Conservation (phyloP, 2,329 filamentous ascomycete genomes). For the Mariannaea elegans region DNA sequence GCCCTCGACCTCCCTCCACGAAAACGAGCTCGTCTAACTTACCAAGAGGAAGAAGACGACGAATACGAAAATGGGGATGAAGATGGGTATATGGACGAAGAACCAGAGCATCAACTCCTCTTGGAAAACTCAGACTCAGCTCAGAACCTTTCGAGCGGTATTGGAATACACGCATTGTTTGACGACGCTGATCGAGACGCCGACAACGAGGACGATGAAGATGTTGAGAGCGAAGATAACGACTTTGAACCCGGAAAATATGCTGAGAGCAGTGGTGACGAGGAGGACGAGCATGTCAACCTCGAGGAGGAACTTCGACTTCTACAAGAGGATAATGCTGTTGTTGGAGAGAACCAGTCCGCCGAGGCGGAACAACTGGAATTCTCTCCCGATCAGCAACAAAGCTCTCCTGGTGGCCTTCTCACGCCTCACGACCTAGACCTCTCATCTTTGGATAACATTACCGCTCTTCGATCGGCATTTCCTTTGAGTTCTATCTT, state of each 20-base stretch:
- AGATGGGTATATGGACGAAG: slow-evolving; percentile 45
- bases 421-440: slow-evolving; percentile 20
- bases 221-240: slow-evolving; percentile 36
- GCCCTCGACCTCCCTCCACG: slow-evolving; percentile 75
- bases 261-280: slow-evolving; percentile 23
- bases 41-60: slow-evolving; percentile 46
- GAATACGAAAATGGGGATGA: slow-evolving; percentile 50
- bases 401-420: slow-evolving; percentile 10
- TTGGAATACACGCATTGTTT: slow-evolving; percentile 31
- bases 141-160: slow-evolving; percentile 27
- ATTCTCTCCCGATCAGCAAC: neutral
- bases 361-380: slow-evolving; percentile 24
- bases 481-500: slow-evolving; percentile 53
- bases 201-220: slow-evolving; percentile 28
- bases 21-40: slow-evolving; percentile 69
- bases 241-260: slow-evolving; percentile 39
- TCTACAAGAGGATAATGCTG: slow-evolving; percentile 30
- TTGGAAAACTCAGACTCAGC: slow-evolving; percentile 43
- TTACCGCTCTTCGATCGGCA: slow-evolving; percentile 49
- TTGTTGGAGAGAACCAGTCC: slow-evolving; percentile 33
- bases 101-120: slow-evolving; percentile 37
- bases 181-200: slow-evolving; percentile 30
- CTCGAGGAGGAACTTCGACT: slow-evolving; percentile 34
- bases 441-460: slow-evolving; percentile 43
- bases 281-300: slow-evolving; percentile 24